A percentile compares a stretch with the other conserved stretches of the same genome.
These are phyloP conservation scores for Candida sojae DNA, from an alignment of 1,139 yeast genomes.

Conservation along the genomic window DNA sequence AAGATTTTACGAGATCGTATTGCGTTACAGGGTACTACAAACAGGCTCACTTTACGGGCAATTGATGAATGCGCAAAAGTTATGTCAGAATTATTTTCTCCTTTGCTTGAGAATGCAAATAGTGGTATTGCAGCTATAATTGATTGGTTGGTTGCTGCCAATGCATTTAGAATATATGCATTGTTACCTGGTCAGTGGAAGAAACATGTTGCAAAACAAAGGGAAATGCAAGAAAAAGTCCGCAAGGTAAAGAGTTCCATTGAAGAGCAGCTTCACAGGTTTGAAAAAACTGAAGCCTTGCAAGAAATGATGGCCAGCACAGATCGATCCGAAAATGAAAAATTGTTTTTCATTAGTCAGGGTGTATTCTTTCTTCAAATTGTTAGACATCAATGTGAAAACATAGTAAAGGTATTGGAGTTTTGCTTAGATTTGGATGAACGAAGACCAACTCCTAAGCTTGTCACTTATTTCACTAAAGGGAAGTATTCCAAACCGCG, in stretches of 20 bases:
- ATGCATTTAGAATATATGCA: slow-evolving; percentile 27
- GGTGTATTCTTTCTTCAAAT: slow-evolving; percentile 25
- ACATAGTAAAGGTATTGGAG: slow-evolving; percentile 23
- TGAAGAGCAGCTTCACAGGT: slow-evolving; percentile 9
- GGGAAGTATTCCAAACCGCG: slow-evolving; percentile 15
- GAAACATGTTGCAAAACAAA: slow-evolving; percentile 18
- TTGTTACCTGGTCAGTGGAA: slow-evolving; percentile 17
- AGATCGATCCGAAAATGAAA: slow-evolving; percentile 24
- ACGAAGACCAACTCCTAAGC: slow-evolving; percentile 24
- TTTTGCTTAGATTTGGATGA: slow-evolving; percentile 29
- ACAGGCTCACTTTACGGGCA: slow-evolving; percentile 20
- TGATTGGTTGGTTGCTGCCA: slow-evolving; percentile 33
- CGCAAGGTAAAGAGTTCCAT: slow-evolving; percentile 13
- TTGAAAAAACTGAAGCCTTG: slow-evolving; percentile 17
- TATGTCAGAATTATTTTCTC: slow-evolving; percentile 19
- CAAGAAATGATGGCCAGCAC: slow-evolving; percentile 17
- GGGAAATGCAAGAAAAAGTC: slow-evolving; percentile 20
- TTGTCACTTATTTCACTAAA: slow-evolving; percentile 25
- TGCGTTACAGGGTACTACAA: slow-evolving; percentile 17
- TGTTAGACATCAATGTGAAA: slow-evolving; percentile 19
- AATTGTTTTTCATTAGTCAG: slow-evolving; percentile 31
- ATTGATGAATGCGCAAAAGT: slow-evolving; percentile 27
- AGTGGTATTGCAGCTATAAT: slow-evolving; percentile 19
- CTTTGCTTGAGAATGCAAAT: slow-evolving; percentile 21
- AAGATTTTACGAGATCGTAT: slow-evolving; percentile 24